phyloP scores from a whole-genome alignment of 164 flowering plant genomes.

The Vitis labrusca region DNA sequence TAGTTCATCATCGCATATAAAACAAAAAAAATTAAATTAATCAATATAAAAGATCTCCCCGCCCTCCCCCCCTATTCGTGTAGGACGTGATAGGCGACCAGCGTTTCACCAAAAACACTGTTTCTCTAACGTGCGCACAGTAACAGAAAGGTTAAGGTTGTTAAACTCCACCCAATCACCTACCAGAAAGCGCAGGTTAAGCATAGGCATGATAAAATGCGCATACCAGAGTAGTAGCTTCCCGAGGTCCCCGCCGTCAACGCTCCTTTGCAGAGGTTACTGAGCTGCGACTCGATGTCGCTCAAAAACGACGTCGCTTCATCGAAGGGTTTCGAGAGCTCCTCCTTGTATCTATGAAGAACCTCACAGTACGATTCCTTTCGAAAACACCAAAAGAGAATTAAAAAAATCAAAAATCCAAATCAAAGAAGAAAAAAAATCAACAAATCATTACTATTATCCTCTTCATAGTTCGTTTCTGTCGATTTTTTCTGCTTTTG shows the following conservation, averaged over 20 bases:
- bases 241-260: conserved; percentile 12
- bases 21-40: too few species aligned
- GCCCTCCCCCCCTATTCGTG: too few species aligned
- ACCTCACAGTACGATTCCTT: conserved; percentile 58
- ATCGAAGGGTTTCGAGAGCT: conserved; percentile 45
- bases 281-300: conserved; percentile 50
- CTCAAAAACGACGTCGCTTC: conserved; percentile 53
- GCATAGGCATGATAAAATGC: not conserved
- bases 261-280: conserved; percentile 38
- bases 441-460: not conserved
- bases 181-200: not conserved
- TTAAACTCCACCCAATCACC: too few species aligned
- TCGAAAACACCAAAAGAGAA: not conserved
- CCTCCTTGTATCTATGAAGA: conserved; percentile 42
- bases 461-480: too few species aligned
- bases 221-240: conserved; percentile 22
- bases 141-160: too few species aligned
- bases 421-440: not conserved
- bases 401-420: not conserved
- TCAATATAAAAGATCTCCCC: too few species aligned
- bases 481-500: too few species aligned
- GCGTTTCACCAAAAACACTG: too few species aligned
- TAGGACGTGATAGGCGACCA: too few species aligned
- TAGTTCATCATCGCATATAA: too few species aligned
- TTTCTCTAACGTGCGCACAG: not conserved